Percentiles rank a stretch among this genome's conserved stretches.
Conservation (phyloP, 2,329 filamentous ascomycete genomes). For the Alternaria sp. region DNA sequence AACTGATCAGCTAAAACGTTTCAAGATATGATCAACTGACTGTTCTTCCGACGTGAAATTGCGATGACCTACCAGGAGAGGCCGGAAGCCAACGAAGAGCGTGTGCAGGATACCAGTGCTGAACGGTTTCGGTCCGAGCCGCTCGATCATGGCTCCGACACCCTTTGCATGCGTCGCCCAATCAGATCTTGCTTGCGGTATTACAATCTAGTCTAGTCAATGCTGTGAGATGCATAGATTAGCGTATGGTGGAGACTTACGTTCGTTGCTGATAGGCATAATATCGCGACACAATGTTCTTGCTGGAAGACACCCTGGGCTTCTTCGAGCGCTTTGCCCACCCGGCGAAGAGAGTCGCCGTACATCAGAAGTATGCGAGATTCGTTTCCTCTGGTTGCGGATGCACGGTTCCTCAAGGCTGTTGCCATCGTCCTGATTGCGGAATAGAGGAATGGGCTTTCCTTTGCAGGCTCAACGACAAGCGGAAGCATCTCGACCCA, state of each 20-base stretch:
- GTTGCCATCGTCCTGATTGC: not conserved
- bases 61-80: not conserved
- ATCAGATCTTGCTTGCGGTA: not conserved
- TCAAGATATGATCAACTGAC: no score
- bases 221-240: no score
- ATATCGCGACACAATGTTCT: no score
- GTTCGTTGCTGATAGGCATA: no score
- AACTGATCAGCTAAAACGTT: not conserved
- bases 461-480: not conserved
- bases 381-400: not conserved
- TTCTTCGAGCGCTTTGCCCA: no score
- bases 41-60: not conserved
- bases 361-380: no score
- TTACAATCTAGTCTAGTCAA: not conserved
- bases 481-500: constrained; percentile 16
- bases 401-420: not conserved
- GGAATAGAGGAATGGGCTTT: not conserved
- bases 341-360: no score
- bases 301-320: no score
- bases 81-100: not conserved
- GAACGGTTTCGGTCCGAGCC: constrained; percentile 12
- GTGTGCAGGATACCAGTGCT: constrained; percentile 6
- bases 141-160: constrained; percentile 11
- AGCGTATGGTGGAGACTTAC: no score
- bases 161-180: constrained; percentile 15